These are phyloP conservation scores for Leptographium lundbergii DNA, from an alignment of 2,329 filamentous ascomycete species.

Conservation along the genomic window DNA sequence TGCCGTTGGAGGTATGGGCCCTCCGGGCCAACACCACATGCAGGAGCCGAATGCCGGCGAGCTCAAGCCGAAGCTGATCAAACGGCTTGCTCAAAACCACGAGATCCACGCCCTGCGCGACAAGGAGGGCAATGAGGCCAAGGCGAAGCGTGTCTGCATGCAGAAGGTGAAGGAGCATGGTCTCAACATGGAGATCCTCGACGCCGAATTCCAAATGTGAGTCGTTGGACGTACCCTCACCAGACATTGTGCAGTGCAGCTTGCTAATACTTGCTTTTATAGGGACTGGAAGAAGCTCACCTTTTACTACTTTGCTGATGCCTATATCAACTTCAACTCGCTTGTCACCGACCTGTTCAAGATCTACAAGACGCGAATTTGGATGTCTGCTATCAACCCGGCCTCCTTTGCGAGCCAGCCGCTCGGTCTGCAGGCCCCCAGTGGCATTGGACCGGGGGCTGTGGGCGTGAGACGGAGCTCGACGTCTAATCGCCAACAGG, in stretches of 20 bases:
- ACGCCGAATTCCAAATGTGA: constrained; percentile 97
- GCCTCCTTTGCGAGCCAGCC: constrained; percentile 81
- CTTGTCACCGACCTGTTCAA: constrained; percentile 97
- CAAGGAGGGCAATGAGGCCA: constrained; percentile 95
- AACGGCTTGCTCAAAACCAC: constrained; percentile 80
- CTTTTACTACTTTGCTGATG: constrained; percentile 96
- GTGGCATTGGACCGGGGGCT: constrained; percentile 52
- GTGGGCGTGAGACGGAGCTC: constrained; percentile 42
- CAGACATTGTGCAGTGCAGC: not conserved
- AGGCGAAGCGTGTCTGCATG: constrained; percentile 92
- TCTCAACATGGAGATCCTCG: constrained; percentile 90
- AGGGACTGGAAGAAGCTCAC: constrained; percentile 99
- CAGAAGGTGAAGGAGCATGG: constrained; percentile 93
- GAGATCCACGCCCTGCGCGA: constrained; percentile 82
- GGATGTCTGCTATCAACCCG: constrained; percentile 99
- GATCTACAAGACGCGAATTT: constrained; percentile 97
- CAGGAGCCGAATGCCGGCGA: constrained; percentile 62
- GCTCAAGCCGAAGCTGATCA: constrained; percentile 92
- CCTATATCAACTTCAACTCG: constrained; percentile 98
- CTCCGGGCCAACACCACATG: constrained; percentile 58
- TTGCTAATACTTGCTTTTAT: constrained; percentile 14
- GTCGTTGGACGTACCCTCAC: constrained; percentile 20
- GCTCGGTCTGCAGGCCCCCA: constrained; percentile 57
- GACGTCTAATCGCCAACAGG: constrained; percentile 36
- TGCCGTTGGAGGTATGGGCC: constrained; percentile 67